phyloP scores from a whole-genome alignment of 139 green algal species.

The Desmodesmus armatus region DNA sequence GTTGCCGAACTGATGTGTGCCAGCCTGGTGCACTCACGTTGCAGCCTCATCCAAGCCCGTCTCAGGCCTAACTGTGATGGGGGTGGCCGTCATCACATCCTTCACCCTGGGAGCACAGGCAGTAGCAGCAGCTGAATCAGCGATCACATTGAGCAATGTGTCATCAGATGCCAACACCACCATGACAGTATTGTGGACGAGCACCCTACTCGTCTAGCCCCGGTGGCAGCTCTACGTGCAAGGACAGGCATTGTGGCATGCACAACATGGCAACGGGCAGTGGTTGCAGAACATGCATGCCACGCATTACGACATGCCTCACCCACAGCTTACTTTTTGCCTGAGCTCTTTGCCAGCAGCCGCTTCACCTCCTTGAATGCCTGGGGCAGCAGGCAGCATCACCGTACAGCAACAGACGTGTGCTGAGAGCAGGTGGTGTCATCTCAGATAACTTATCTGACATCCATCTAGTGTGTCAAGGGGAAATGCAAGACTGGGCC shows the following conservation, averaged over 20 bases:
- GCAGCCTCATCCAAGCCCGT: slow-evolving; percentile 81
- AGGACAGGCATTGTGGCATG: background rate
- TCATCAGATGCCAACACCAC: too few species aligned
- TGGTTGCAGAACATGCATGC: background rate
- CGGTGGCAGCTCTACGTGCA: too few species aligned
- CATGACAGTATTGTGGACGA: too few species aligned
- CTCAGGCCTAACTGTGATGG: slow-evolving; percentile 67
- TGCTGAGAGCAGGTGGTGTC: too few species aligned
- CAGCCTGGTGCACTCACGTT: slow-evolving; percentile 47
- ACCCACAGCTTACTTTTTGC: slow-evolving; percentile 60
- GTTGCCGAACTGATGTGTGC: too few species aligned
- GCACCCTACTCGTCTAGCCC: too few species aligned
- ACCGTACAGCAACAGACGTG: background rate
- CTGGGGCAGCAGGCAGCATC: slow-evolving; percentile 44
- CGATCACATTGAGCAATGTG: too few species aligned
- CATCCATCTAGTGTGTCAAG: background rate
- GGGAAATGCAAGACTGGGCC: too few species aligned
- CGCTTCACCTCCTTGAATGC: slow-evolving; percentile 79
- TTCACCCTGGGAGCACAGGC: slow-evolving; percentile 61
- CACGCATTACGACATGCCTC: too few species aligned
- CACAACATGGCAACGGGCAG: background rate
- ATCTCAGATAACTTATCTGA: background rate
- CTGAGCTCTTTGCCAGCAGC: slow-evolving; percentile 73
- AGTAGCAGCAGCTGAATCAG: background rate
- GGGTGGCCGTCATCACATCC: slow-evolving; percentile 84